phyloP scores from a whole-genome alignment of 768 basidiomycete genomes.

The Cantharellus cinnabarinus region DNA sequence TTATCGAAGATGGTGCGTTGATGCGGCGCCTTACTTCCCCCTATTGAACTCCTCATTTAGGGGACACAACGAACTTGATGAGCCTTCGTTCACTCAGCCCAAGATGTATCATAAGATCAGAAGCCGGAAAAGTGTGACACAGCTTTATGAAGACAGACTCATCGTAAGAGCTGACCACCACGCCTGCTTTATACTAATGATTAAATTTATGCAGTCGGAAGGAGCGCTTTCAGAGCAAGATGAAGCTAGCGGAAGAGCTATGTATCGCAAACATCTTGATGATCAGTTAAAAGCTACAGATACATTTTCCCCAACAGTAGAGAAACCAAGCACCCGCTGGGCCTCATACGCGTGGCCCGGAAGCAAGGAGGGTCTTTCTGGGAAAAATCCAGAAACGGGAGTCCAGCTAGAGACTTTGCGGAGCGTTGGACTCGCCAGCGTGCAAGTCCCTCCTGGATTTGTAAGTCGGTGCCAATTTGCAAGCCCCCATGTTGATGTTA shows the following conservation, averaged over 20 bases:
- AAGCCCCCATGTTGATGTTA: neutral
- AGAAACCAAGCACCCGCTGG: constrained; percentile 57
- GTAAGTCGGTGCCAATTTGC: constrained; percentile 24
- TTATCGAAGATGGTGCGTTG: constrained; percentile 54
- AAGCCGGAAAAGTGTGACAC: constrained; percentile 53
- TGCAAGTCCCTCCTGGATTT: constrained; percentile 35
- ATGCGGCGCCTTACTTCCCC: too few species aligned
- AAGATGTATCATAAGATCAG: constrained; percentile 82
- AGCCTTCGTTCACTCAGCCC: constrained; percentile 73
- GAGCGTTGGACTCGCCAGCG: constrained; percentile 47
- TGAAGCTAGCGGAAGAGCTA: constrained; percentile 29
- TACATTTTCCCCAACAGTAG: constrained; percentile 27
- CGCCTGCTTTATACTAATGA: constrained; percentile 4
- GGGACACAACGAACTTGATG: constrained; percentile 79
- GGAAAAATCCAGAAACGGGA: constrained; percentile 42
- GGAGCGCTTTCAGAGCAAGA: constrained; percentile 11
- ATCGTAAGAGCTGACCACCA: constrained; percentile 27
- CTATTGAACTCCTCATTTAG: constrained; percentile 15
- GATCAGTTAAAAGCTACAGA: constrained; percentile 31
- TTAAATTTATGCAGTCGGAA: neutral
- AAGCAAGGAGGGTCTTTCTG: constrained; percentile 26
- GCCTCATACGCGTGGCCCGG: constrained; percentile 38
- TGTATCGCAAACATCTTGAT: constrained; percentile 46
- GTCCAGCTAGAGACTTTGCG: constrained; percentile 31
- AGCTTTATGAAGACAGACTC: constrained; percentile 62